These are phyloP conservation scores for Lablab purpureus DNA, from an alignment of 306 rosid species.

Conservation along the genomic window DNA sequence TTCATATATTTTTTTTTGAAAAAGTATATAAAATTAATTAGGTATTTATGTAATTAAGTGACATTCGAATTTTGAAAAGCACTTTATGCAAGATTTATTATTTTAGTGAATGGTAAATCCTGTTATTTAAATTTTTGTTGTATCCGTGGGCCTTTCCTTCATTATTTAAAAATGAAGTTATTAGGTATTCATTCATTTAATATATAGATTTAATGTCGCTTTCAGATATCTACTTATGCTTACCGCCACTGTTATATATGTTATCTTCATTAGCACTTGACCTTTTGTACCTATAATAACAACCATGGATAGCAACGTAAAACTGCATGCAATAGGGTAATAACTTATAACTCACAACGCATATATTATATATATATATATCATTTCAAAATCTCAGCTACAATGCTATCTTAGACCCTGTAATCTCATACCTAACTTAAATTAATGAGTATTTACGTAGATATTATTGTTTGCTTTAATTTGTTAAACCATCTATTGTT, in stretches of 20 bases:
- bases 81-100: background rate
- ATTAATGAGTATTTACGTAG: background rate
- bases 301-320: slow-evolving; percentile 2
- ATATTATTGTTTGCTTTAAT: slow-evolving; percentile 12
- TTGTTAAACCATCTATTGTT: slow-evolving; percentile 29
- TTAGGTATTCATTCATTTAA: background rate
- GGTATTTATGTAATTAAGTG: background rate
- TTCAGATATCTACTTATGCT: slow-evolving; percentile 18
- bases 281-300: background rate
- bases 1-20: background rate
- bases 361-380: background rate
- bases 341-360: background rate
- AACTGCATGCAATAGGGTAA: slow-evolving; percentile 2
- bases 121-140: background rate
- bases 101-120: background rate
- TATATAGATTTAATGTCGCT: slow-evolving; percentile 37
- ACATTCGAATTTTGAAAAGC: background rate
- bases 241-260: slow-evolving; percentile 26
- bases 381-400: slow-evolving; percentile 1
- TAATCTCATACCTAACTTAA: slow-evolving; percentile 13
- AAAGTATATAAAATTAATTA: background rate
- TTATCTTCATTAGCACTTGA: slow-evolving; percentile 24
- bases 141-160: background rate
- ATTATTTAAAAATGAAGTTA: background rate
- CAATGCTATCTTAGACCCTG: background rate